These are phyloP conservation scores for Fusarium pseudonygamai DNA, from an alignment of 2,329 filamentous ascomycete genomes.

Conservation along the genomic window DNA sequence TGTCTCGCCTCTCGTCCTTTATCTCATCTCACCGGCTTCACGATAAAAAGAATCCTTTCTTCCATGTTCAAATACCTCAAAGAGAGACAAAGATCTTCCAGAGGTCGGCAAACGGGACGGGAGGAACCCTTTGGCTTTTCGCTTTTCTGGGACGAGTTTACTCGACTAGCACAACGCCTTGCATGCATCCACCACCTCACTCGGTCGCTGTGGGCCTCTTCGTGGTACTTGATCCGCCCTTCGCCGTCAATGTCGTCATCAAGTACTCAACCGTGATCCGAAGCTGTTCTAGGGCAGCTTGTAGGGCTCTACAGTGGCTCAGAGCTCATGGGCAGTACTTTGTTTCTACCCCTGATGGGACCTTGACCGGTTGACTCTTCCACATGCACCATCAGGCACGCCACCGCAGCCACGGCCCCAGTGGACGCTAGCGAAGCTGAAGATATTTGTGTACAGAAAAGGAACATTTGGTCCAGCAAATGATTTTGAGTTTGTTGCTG, in stretches of 20 bases:
- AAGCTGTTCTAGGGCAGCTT: conserved; percentile 1
- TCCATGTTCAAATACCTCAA: conserved; percentile 11
- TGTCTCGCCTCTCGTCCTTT: conserved; percentile 3
- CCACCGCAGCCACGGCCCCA: conserved; percentile 42
- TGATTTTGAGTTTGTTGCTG: neutral
- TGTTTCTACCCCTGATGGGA: conserved; percentile 6
- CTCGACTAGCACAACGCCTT: conserved; percentile 43
- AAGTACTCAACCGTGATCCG: conserved; percentile 18
- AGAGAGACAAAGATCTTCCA: conserved; percentile 17
- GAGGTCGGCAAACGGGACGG: conserved; percentile 40
- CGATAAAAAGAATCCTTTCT: neutral
- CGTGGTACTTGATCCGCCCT: conserved; percentile 26
- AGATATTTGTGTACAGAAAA: conserved; percentile 15
- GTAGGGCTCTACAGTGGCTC: conserved; percentile 2
- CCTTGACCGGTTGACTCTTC: conserved; percentile 27
- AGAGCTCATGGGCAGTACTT: conserved; percentile 11
- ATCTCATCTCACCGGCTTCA: neutral
- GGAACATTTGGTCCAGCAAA: conserved; percentile 1
- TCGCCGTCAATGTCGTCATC: neutral
- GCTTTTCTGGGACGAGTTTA: conserved; percentile 35
- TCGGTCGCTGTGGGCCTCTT: conserved; percentile 34
- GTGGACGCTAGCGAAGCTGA: conserved; percentile 37
- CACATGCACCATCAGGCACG: conserved; percentile 37
- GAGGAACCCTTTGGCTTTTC: conserved; percentile 42
- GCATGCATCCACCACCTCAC: conserved; percentile 41